These are phyloP conservation scores for Lupinus albus DNA, from an alignment of 306 rosid species.

Conservation along the genomic window DNA sequence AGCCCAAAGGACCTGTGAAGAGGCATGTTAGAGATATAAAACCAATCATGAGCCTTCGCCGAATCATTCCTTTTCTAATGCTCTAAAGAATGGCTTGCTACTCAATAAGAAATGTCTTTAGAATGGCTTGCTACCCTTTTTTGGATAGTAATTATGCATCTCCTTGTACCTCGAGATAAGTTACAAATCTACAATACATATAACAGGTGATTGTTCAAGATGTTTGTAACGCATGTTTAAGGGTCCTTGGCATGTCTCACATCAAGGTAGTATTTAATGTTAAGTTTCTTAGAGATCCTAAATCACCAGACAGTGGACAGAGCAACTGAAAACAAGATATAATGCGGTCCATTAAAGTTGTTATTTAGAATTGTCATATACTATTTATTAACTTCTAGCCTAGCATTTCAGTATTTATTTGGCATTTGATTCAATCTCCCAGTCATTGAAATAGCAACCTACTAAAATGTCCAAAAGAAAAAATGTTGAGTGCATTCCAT, in stretches of 20 bases:
- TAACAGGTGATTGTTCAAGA: not conserved
- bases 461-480: not conserved
- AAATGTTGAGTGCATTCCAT: not conserved
- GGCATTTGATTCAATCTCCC: slow-evolving; percentile 7
- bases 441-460: slow-evolving; percentile 3
- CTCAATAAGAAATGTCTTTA: no score
- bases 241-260: not conserved
- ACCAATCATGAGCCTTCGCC: not conserved
- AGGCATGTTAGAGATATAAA: not conserved
- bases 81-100: no score
- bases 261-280: not conserved
- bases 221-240: not conserved
- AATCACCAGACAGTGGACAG: not conserved
- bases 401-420: not conserved
- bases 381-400: slow-evolving; percentile 7
- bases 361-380: slow-evolving; percentile 4
- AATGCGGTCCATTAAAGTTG: not conserved
- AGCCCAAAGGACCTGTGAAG: not conserved
- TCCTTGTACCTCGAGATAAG: slow-evolving; percentile 4
- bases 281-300: not conserved
- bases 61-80: no score
- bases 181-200: not conserved
- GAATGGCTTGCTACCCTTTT: no score
- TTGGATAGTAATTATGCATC: not conserved
- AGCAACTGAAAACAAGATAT: not conserved